Evolutionary conservation across 768 basidiomycete genomes (phyloP).

Genomic region (Pisolithus tinctorius): DNA sequence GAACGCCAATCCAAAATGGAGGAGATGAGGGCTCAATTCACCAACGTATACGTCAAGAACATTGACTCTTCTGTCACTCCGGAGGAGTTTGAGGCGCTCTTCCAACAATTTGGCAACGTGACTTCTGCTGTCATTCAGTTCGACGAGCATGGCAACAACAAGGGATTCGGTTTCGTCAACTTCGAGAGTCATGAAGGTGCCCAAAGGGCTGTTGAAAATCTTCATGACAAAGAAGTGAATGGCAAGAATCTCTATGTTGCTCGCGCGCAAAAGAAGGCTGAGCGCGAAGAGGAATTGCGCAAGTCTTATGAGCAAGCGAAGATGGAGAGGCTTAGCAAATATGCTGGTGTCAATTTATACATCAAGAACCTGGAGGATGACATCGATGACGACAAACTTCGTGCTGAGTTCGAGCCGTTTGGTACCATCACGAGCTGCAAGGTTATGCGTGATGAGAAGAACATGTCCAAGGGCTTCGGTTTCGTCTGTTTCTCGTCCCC

Average conservation of each 20-base stretch:
- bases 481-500: conserved; percentile 99
- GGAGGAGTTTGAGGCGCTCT: conserved; percentile 81
- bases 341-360: conserved; percentile 98
- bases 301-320: conserved; percentile 91
- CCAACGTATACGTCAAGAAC: conserved; percentile 99
- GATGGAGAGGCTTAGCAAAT: conserved; percentile 97
- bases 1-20: conserved; percentile 98
- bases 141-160: conserved; percentile 89
- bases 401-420: conserved; percentile 92
- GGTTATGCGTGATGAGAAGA: conserved; percentile 98
- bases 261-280: conserved; percentile 96
- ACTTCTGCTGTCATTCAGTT: conserved; percentile 83
- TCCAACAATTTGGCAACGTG: conserved; percentile 69
- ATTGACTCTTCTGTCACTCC: conserved; percentile 77
- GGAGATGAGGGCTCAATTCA: conserved; percentile 95
- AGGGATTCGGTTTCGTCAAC: conserved; percentile 98
- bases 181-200: conserved; percentile 91
- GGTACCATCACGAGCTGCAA: conserved; percentile 98
- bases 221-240: conserved; percentile 79
- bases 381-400: conserved; percentile 94
- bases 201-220: conserved; percentile 77
- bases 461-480: conserved; percentile 91
- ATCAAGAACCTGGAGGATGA: conserved; percentile 99
- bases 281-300: conserved; percentile 95
- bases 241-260: conserved; percentile 92